Conservation (phyloP, 441 rosid species). For the Adansonia gregorii region DNA sequence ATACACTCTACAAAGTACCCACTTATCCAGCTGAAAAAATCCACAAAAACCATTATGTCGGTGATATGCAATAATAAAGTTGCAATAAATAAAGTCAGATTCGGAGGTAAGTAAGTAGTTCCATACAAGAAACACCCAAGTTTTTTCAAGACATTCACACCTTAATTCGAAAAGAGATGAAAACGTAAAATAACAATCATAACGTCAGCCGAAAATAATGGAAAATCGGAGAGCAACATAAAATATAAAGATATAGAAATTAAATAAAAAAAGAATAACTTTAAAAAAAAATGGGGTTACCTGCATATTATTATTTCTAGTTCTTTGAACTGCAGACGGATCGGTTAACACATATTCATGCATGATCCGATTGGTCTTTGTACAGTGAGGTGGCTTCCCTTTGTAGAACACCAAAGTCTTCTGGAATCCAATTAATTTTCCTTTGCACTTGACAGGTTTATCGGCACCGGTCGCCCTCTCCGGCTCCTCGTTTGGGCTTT, state of each 20-base stretch:
- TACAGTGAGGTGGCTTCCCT: not conserved
- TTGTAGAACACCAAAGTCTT: not conserved
- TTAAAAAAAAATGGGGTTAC: not conserved
- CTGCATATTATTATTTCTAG: not conserved
- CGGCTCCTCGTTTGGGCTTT: not conserved
- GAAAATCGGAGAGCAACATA: too few relatives aligned
- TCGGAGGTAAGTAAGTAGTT: too few relatives aligned
- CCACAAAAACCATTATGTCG: too few relatives aligned
- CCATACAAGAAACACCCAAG: too few relatives aligned
- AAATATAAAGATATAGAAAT: too few relatives aligned
- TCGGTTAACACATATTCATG: not conserved
- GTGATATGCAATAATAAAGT: too few relatives aligned
- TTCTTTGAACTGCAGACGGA: not conserved
- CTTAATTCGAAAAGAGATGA: too few relatives aligned
- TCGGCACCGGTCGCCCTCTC: not conserved
- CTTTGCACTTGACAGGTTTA: not conserved
- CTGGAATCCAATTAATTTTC: not conserved
- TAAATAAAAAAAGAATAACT: too few relatives aligned
- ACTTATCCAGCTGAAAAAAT: slow-evolving; percentile 7
- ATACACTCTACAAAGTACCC: not conserved
- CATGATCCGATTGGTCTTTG: slow-evolving; percentile 18
- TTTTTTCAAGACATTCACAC: too few relatives aligned
- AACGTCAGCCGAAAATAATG: too few relatives aligned
- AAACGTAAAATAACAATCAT: not conserved
- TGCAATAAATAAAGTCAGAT: too few relatives aligned